These are phyloP conservation scores for Stipa capillata DNA, from an alignment of 176 grass and related monocot species.

Conservation along the genomic window DNA sequence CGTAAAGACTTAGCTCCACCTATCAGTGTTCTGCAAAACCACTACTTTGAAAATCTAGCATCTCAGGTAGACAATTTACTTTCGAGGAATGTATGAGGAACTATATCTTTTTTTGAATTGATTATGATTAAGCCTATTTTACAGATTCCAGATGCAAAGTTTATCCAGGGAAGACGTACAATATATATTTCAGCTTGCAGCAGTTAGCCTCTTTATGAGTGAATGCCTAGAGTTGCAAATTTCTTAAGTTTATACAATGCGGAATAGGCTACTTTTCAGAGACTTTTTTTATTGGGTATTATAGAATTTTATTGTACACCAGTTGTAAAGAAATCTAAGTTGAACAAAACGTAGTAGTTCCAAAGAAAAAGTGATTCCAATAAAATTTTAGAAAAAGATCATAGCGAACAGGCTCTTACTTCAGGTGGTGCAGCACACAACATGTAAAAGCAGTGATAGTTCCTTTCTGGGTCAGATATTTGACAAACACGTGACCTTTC, in stretches of 20 bases:
- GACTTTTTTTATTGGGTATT: not conserved
- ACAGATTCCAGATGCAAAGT: not conserved
- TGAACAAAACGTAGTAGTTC: not conserved
- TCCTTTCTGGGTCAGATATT: constrained; percentile 89
- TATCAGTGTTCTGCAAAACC: not conserved
- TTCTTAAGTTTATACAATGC: constrained; percentile 2
- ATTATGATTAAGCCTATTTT: not conserved
- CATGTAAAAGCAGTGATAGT: constrained; percentile 98
- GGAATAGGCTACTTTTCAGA: not conserved
- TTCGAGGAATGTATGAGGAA: not conserved
- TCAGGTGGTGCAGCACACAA: constrained; percentile 57
- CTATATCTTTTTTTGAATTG: not conserved
- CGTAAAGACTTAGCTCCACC: not conserved
- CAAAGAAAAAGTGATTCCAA: not conserved
- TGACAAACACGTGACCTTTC: constrained; percentile 94
- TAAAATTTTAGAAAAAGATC: constrained; percentile 12
- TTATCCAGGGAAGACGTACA: not conserved
- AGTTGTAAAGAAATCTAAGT: not conserved
- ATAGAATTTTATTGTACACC: not conserved
- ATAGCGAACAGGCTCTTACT: constrained; percentile 30
- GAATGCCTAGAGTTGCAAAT: not conserved
- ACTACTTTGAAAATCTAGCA: not conserved
- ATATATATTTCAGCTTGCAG: not conserved
- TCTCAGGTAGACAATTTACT: not conserved
- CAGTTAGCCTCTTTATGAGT: not conserved